phyloP scores from a whole-genome alignment of 2,329 filamentous ascomycete species.

The Venturiaceae sp. region DNA sequence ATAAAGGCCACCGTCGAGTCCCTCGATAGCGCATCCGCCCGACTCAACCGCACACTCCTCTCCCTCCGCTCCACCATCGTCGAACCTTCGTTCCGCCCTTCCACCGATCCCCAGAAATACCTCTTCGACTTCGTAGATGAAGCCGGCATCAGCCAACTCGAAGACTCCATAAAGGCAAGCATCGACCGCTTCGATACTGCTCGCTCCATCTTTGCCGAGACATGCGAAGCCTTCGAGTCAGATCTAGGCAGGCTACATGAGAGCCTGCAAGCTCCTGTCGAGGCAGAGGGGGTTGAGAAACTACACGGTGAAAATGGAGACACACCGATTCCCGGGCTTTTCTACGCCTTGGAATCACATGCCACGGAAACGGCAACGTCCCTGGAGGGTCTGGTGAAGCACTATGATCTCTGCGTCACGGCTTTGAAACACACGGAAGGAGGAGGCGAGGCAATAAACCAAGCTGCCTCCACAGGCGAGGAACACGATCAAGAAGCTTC shows the following conservation, averaged over 20 bases:
- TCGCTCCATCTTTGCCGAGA: conserved; percentile 46
- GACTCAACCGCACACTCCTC: conserved; percentile 57
- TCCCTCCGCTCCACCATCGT: conserved; percentile 56
- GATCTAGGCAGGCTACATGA: conserved; percentile 42
- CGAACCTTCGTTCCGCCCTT: conserved; percentile 52
- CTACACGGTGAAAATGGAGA: background rate
- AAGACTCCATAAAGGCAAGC: conserved; percentile 57
- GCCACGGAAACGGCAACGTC: conserved; percentile 76
- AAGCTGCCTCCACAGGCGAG: conserved; percentile 21
- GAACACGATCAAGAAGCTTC: conserved; percentile 15
- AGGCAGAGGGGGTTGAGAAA: background rate
- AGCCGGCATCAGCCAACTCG: conserved; percentile 54
- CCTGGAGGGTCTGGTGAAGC: conserved; percentile 69
- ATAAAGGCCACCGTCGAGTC: conserved; percentile 45
- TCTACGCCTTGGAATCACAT: conserved; percentile 53
- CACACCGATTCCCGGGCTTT: conserved; percentile 34
- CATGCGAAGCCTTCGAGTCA: conserved; percentile 59
- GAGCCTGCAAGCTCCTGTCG: conserved; percentile 17
- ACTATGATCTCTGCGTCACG: conserved; percentile 89
- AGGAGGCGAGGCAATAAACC: conserved; percentile 37
- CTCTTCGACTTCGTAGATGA: conserved; percentile 72
- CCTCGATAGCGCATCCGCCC: conserved; percentile 57
- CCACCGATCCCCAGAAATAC: conserved; percentile 39
- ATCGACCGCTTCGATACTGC: conserved; percentile 63
- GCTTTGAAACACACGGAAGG: conserved; percentile 82